Percentiles rank a stretch among this genome's conserved stretches.
phyloP scores from a whole-genome alignment of 805 yeast species.

The Hanseniaspora pseudoguilliermondii region DNA sequence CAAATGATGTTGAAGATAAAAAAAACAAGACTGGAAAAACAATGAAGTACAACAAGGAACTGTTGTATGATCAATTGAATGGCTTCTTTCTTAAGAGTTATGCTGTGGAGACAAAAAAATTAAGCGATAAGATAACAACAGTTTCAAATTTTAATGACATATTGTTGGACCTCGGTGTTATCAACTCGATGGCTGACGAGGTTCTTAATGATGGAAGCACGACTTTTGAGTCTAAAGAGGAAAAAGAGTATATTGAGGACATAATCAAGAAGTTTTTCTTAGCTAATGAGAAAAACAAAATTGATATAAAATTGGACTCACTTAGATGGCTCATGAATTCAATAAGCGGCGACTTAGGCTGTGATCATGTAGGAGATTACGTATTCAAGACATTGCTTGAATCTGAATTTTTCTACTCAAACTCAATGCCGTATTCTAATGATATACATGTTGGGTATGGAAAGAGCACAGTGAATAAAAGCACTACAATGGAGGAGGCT shows the following conservation, averaged over 20 bases:
- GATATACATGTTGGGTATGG: no score
- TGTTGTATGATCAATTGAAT: constrained; percentile 1
- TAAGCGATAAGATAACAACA: not conserved
- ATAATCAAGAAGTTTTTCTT: not conserved
- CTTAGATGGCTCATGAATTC: not conserved
- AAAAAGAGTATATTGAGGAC: not conserved
- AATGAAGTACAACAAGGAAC: not conserved
- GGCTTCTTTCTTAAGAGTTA: not conserved
- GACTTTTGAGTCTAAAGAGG: not conserved
- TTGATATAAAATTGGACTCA: not conserved
- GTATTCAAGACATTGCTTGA: no score
- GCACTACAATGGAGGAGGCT: no score
- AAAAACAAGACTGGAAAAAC: not conserved
- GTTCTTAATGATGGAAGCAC: not conserved
- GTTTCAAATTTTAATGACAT: not conserved
- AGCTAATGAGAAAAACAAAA: not conserved
- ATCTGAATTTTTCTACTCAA: no score
- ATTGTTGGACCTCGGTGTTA: not conserved
- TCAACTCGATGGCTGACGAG: not conserved
- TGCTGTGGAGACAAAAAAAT: not conserved
- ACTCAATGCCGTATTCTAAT: no score
- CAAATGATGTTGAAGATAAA: not conserved
- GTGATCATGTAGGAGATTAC: not conserved
- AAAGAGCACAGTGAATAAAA: not conserved
- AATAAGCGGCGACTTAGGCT: not conserved